Evolutionary conservation across 352 stramenopile genomes (phyloP).

Genomic region (Blastocystis sp.): DNA sequence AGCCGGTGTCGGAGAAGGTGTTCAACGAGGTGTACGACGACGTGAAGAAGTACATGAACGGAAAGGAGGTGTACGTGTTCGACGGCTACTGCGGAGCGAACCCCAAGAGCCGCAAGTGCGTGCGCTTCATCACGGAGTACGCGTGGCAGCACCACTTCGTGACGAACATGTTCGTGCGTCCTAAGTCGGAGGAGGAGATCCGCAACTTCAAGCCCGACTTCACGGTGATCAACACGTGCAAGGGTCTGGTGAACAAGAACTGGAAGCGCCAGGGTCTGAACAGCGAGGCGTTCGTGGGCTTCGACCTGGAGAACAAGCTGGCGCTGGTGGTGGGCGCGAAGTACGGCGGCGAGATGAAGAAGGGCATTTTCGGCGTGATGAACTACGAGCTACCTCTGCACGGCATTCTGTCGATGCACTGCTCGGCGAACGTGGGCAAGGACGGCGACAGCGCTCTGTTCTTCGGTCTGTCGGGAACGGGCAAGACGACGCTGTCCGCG

Average conservation of each 20-base stretch:
- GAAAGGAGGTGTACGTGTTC: constrained; percentile 86
- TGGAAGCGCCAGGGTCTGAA: constrained; percentile 84
- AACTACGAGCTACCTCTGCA: constrained; percentile 90
- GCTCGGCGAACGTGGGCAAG: constrained; percentile 89
- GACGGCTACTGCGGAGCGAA: constrained; percentile 86
- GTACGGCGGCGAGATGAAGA: constrained; percentile 96
- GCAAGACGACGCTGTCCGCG: constrained; percentile 75
- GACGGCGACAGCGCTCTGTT: constrained; percentile 86
- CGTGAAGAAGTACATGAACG: constrained; percentile 78
- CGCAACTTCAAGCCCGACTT: constrained; percentile 88
- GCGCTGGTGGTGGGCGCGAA: constrained; percentile 86
- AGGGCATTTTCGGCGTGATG: constrained; percentile 94
- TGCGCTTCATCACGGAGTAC: constrained; percentile 91
- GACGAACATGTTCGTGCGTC: constrained; percentile 86
- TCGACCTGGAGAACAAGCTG: constrained; percentile 87
- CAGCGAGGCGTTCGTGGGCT: constrained; percentile 85
- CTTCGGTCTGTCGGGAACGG: constrained; percentile 83
- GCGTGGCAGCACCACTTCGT: constrained; percentile 94
- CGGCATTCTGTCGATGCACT: constrained; percentile 92
- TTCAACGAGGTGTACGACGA: constrained; percentile 88
- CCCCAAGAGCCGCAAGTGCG: constrained; percentile 78
- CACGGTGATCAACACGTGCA: constrained; percentile 93
- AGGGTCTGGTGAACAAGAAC: constrained; percentile 77
- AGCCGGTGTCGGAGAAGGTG: constrained; percentile 77
- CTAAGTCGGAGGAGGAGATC: constrained; percentile 65